These are phyloP conservation scores for Nidularia sp. DNA, from an alignment of 768 basidiomycete species.

Conservation along the genomic window DNA sequence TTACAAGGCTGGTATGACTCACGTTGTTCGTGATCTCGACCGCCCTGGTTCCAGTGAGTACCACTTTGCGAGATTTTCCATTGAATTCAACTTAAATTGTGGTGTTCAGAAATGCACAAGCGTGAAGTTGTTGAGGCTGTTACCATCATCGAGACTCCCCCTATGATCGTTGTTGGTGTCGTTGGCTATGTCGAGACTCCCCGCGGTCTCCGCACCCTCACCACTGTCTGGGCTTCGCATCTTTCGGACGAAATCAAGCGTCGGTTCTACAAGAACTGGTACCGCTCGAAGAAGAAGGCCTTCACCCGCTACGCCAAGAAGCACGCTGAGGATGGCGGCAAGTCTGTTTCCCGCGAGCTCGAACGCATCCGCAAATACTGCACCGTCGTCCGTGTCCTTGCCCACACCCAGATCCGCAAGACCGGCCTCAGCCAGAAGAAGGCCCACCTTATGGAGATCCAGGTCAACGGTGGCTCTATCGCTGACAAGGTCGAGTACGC, in stretches of 20 bases:
- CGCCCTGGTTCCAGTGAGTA: conserved; percentile 97
- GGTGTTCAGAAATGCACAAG: conserved; percentile 94
- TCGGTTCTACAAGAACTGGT: conserved; percentile 99
- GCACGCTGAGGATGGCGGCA: conserved; percentile 92
- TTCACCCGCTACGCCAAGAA: conserved; percentile 99
- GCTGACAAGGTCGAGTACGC: conserved; percentile 98
- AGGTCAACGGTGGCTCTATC: conserved; percentile 94
- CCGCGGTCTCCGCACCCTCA: conserved; percentile 96
- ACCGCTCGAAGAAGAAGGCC: conserved; percentile 99
- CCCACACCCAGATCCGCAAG: conserved; percentile 98
- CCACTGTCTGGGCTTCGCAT: conserved; percentile 98
- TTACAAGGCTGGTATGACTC: conserved; percentile 99
- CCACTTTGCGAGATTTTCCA: background rate
- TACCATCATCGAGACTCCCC: conserved; percentile 93
- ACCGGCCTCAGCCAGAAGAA: conserved; percentile 98
- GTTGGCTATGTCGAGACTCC: conserved; percentile 99
- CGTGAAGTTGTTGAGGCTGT: conserved; percentile 99
- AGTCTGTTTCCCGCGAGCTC: conserved; percentile 90
- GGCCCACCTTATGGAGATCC: conserved; percentile 99
- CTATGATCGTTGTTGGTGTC: conserved; percentile 94
- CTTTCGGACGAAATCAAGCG: conserved; percentile 97
- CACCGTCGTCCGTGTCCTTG: conserved; percentile 98
- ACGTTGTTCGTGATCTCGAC: conserved; percentile 98
- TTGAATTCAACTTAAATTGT: background rate
- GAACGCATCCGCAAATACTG: conserved; percentile 99